Evolutionary conservation across 352 stramenopile genomes (phyloP), one percentile per base, ranked within the genome.

Genomic region (Hyaloperonospora arabidopsidis): DNA sequence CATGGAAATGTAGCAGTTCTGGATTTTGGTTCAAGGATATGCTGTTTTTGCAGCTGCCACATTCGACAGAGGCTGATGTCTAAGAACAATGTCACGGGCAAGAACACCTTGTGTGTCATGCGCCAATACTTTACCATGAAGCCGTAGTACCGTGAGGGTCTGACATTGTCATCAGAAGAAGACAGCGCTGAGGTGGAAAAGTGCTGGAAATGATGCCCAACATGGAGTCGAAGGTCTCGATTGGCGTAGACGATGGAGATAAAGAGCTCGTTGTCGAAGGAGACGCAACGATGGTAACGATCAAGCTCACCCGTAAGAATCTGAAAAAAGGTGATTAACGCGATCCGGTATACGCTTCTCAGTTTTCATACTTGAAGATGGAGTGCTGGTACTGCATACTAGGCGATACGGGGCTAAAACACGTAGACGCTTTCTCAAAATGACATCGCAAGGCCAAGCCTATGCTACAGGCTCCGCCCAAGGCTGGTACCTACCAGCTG

Each of bases 351-450:
- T 97, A 99, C 73, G 94, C 96, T 36, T 95, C 96, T 12, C 78
- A 84, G 54, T 98, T 98, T 66, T 96, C 96, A 43, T 96, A 95
- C 65, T 84, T 88, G 22, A 96, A 97, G 67, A 77, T 92, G 49
- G 97, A 99, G 76, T 91, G 92, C 19, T 99, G 96, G 96, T 99
- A 96, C 77, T 92, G 98, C 56, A 70, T 98, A 41, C 76, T 99
- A 22, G 89, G 87, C 28, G 95, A 97, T 28, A 79, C 85, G 11
- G 89, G 95, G 89, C 80, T 87, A 71, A 76, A 98, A 87, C 72
- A 98, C 61, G 49, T 99, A 59, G 94, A 99, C 57, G 85, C 89
- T 39, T 98, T 97, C 65, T 90, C 97, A 98, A 98, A 76, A 91
- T 99, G 46, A 95, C 81, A 38, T 92, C 88, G 14, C 82, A 97